phyloP scores from a whole-genome alignment of 139 green algal species.

The Coccomyxa sp. region DNA sequence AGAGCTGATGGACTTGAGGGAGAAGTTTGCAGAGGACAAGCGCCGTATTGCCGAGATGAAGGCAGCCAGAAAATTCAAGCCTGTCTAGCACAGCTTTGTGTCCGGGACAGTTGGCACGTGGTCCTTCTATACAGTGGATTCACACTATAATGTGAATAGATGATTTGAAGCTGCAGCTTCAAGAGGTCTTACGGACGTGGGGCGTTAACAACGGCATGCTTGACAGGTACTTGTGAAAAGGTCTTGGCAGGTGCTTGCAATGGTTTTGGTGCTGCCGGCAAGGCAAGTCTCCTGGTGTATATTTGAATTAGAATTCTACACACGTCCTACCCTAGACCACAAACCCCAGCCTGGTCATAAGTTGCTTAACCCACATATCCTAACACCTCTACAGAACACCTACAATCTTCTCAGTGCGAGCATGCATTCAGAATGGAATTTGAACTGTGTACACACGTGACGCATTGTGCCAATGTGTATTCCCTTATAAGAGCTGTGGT shows the following conservation, averaged over 20 bases:
- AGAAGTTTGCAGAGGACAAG: constrained; percentile 1
- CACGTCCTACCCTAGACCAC: too few species aligned
- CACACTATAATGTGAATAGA: neutral
- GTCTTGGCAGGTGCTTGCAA: neutral
- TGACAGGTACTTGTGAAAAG: neutral
- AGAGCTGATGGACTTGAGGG: constrained; percentile 11
- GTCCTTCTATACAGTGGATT: neutral
- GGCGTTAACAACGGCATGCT: neutral
- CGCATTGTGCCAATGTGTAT: neutral
- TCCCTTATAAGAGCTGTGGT: neutral
- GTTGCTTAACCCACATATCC: too few species aligned
- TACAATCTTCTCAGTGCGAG: too few species aligned
- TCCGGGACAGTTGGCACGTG: neutral
- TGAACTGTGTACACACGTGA: neutral
- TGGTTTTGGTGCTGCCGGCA: too few species aligned
- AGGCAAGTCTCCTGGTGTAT: too few species aligned
- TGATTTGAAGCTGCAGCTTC: neutral
- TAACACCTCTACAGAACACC: too few species aligned
- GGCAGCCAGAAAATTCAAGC: constrained; percentile 57
- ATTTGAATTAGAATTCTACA: too few species aligned
- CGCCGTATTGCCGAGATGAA: constrained; percentile 48
- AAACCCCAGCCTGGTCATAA: too few species aligned
- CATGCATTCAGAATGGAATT: neutral
- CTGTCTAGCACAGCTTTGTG: constrained; percentile 28
- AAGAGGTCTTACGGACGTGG: too few species aligned